Base-by-base conservation (phyloP, 2,329 filamentous ascomycete species). In the Cercospora zeina region DNA sequence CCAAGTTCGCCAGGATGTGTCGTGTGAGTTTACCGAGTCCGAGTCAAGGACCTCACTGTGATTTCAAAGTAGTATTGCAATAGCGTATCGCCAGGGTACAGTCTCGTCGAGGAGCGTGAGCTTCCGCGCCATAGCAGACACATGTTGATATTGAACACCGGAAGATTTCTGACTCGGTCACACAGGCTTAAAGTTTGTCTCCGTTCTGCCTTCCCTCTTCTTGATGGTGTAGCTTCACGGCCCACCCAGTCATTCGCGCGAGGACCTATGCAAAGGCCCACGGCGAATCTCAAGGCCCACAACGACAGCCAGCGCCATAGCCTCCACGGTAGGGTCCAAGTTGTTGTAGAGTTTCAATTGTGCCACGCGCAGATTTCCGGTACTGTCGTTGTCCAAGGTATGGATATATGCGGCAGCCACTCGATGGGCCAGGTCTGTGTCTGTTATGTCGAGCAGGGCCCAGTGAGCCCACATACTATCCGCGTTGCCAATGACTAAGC, bases 221-320 rank as follows among this genome's bases (percentile, higher is more conserved):
- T 34, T 34, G 31, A 9, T 10, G 8, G 31, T 10, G 9, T 34
- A 34, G 31, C 31, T 34, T 9, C 11, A 27, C n/a, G 42, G 24
- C 42, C 13, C 27, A 24, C 42, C 21, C 14, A 21, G 14, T 8
- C 21, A 49, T 13, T n/a, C 13, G 4, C 13, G 5, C 24, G 42
- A 19, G 4, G 6, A n/a, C 19, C 3, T 27, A 13, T 14, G 49
- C 31, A 53, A 9, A 2, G 47, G 45, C 36, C 45, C 56, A 6
- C 47, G 56, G 21, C n/a, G 21, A 10, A 30, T 53, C 36, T 59
- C 45, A 21, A 59, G 33, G 19, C 45, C 47, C 21, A 36, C 16
- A 47, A 59, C 53, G 21, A 59, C 34, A 37, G 56, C 56, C 13
- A 59, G 34, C n/a, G 31, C 56, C 34, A 39, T 51, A 21, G 30